Percentiles rank a stretch among this genome's conserved stretches.
phyloP scores from a whole-genome alignment of 1,139 yeast genomes.

The Suhomyces guaymorum region DNA sequence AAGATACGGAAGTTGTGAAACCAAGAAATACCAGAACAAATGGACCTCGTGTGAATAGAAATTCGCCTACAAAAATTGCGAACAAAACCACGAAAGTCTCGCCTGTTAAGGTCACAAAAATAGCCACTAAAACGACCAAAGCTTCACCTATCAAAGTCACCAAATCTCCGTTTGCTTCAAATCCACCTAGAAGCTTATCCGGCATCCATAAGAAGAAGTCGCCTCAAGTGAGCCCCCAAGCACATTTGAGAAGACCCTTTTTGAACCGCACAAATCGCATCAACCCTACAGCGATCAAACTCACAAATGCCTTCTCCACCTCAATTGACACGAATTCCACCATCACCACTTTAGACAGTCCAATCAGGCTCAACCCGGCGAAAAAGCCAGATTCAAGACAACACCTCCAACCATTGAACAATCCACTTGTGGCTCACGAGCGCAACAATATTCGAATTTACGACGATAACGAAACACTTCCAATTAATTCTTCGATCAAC shows the following conservation, averaged over 20 bases:
- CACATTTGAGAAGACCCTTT: neutral
- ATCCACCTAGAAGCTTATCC: neutral
- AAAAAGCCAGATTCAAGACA: neutral
- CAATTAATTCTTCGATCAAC: no score
- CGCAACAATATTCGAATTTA: neutral
- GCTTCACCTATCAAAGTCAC: constrained; percentile 3
- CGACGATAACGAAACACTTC: neutral
- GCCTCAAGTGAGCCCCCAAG: neutral
- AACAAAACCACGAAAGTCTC: constrained; percentile 3
- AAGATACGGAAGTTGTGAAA: constrained; percentile 37
- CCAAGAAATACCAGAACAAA: constrained; percentile 4
- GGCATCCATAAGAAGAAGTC: neutral
- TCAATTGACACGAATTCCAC: constrained; percentile 11
- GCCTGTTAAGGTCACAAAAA: constrained; percentile 1
- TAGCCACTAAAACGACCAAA: no score
- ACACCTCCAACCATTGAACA: constrained; percentile 32
- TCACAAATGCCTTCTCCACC: constrained; percentile 22
- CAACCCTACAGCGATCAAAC: constrained; percentile 20
- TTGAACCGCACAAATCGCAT: constrained; percentile 3
- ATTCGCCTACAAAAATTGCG: constrained; percentile 2
- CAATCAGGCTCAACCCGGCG: constrained; percentile 17
- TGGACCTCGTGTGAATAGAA: constrained; percentile 2
- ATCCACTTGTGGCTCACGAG: constrained; percentile 24
- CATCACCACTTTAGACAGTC: constrained; percentile 22
- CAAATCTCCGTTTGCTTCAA: constrained; percentile 5